These are phyloP conservation scores for Leucocoprinus leucothites DNA, from an alignment of 768 basidiomycete species.

Conservation along the genomic window DNA sequence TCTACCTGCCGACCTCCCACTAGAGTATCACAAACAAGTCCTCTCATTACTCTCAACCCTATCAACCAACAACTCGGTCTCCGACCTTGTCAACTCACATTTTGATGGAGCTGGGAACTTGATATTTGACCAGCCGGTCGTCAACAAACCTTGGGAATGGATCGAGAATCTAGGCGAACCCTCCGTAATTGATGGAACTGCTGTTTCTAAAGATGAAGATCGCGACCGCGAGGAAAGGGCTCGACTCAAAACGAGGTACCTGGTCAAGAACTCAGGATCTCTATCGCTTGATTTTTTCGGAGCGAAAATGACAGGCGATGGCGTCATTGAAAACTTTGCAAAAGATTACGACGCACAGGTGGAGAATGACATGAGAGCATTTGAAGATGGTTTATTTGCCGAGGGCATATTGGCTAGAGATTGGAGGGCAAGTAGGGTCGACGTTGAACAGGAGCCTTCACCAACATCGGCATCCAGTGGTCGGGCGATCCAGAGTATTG, in stretches of 20 bases:
- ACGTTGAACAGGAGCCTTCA: slow-evolving; percentile 30
- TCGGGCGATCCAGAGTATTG: slow-evolving; percentile 16
- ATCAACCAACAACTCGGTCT: slow-evolving; percentile 46
- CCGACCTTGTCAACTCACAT: slow-evolving; percentile 56
- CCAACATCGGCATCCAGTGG: slow-evolving; percentile 18
- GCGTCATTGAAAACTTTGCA: slow-evolving; percentile 29
- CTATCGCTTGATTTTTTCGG: slow-evolving; percentile 72
- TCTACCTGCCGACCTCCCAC: slow-evolving; percentile 54
- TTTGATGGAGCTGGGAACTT: slow-evolving; percentile 52
- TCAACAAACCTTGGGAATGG: slow-evolving; percentile 87
- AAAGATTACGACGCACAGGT: slow-evolving; percentile 28
- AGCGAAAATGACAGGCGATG: slow-evolving; percentile 63
- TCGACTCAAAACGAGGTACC: slow-evolving; percentile 27
- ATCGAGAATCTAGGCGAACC: slow-evolving; percentile 72
- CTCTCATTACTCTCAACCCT: slow-evolving; percentile 55
- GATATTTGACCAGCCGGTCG: slow-evolving; percentile 48
- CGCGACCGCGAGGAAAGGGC: slow-evolving; percentile 39
- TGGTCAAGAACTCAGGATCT: slow-evolving; percentile 64
- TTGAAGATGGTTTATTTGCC: slow-evolving; percentile 60
- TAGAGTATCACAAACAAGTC: slow-evolving; percentile 55
- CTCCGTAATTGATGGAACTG: slow-evolving; percentile 36
- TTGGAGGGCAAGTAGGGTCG: slow-evolving; percentile 70
- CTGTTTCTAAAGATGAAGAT: slow-evolving; percentile 37
- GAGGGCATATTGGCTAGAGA: slow-evolving; percentile 72
- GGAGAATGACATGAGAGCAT: slow-evolving; percentile 48